Evolutionary conservation across 805 yeast genomes (phyloP), one percentile per base, ranked within the genome.

Genomic region (Zygoascus tannicola): DNA sequence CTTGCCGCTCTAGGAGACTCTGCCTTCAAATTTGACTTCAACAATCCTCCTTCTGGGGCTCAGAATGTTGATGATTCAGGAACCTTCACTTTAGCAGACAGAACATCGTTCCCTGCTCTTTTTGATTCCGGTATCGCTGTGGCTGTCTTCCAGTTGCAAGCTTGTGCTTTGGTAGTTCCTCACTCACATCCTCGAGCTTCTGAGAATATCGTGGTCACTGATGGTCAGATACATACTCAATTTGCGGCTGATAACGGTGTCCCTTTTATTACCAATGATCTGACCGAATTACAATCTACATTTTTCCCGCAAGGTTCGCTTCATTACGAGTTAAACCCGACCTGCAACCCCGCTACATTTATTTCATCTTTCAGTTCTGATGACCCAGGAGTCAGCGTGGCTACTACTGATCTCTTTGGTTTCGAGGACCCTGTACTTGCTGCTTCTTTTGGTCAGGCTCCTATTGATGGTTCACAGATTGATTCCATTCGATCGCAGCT

Each of bases 301-400:
- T 32, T 50, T 10, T 52, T 50, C 44, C 55, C 55, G 5, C 43
- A 44, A 33, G 54, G 54, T 7, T 43, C 55, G 5, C 18, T 52
- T 15, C 55, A 49, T 30, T 49, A 35, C 43, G 52, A 44, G 38
- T 40, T 36, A 42, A 52, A 52, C 40, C 55, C 55, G 7, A 48
- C 51, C 22, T 52, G 55, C 28, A 38, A 26, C 16, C 37, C 43
- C 16, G 50, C 54, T 14, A 16, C 46, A 4, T 48, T 44, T 33
- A 22, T 49, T 15, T 32, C 43, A 18, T 18, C 53, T 4, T 52
- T 48, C 37, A 49, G 43, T 34, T 41, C 49, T 15, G 54, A 49
- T 30, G 55, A 52, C 36, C 55, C 55, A 8, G 55, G 55, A n/a
- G 19, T 46, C 21, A 32, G 47, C 10, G 22, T 37, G 16, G 46